These are phyloP conservation scores for Hibiscus tridactylites DNA, from an alignment of 345 rosid species.

Conservation along the genomic window DNA sequence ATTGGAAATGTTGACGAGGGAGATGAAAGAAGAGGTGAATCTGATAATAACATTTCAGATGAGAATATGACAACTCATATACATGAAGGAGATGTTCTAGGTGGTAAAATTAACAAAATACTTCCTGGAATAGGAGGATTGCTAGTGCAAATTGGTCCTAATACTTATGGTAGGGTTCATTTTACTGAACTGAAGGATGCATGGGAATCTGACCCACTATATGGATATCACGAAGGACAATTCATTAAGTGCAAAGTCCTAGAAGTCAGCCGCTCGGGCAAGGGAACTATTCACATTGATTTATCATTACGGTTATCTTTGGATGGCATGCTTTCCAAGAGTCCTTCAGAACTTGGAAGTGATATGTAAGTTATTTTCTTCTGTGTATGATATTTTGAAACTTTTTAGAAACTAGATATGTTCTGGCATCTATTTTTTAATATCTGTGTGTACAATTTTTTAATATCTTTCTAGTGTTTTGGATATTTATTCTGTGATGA, in stretches of 20 bases:
- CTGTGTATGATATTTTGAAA: not conserved
- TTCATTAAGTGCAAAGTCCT: conserved; percentile 90
- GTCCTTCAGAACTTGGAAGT: conserved; percentile 25
- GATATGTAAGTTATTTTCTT: conserved; percentile 38
- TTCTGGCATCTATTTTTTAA: not conserved
- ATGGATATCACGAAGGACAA: conserved; percentile 63
- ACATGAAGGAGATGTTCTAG: conserved; percentile 70
- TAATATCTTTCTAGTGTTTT: not conserved
- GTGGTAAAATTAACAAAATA: conserved; percentile 74
- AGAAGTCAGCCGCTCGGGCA: conserved; percentile 58
- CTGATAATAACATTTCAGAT: conserved; percentile 20
- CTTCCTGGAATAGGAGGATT: conserved; percentile 78
- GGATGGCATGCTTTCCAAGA: conserved; percentile 44
- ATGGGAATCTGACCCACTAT: conserved; percentile 67
- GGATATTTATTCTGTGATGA: not conserved
- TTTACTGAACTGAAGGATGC: conserved; percentile 70
- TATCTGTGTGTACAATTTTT: not conserved
- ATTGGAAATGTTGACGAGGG: conserved; percentile 16
- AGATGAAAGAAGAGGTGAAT: conserved; percentile 16
- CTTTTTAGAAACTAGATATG: not conserved
- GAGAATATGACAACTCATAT: conserved; percentile 39
- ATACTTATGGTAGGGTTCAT: conserved; percentile 73
- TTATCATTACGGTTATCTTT: conserved; percentile 57
- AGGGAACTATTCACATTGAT: conserved; percentile 65
- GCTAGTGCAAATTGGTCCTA: conserved; percentile 80